A percentile compares a stretch with the other conserved stretches of the same genome.
phyloP scores from a whole-genome alignment of 352 stramenopile genomes.

The Phytophthora hybrid region DNA sequence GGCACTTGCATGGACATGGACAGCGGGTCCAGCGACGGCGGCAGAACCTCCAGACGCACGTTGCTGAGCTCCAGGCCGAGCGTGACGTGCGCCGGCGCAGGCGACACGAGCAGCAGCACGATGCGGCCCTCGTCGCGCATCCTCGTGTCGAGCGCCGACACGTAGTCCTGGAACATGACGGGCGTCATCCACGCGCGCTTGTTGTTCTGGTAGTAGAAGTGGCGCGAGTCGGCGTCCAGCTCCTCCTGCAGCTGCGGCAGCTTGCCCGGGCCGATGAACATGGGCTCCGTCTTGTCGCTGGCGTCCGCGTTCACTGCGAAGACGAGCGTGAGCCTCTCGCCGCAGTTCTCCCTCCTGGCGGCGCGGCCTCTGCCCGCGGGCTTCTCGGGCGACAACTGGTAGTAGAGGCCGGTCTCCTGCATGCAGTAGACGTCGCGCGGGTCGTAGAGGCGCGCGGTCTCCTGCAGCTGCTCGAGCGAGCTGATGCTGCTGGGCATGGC shows the following conservation, averaged over 20 bases:
- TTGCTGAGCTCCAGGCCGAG: conserved; percentile 64
- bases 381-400: conserved; percentile 60
- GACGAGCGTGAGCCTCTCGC: conserved; percentile 46
- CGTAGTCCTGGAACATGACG: conserved; percentile 68
- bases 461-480: conserved; percentile 49
- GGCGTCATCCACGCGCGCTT: conserved; percentile 62
- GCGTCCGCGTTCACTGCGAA: conserved; percentile 60
- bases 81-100: conserved; percentile 55
- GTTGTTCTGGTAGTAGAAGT: conserved; percentile 68
- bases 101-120: conserved; percentile 52
- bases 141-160: conserved; percentile 54
- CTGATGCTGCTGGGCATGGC: conserved; percentile 18
- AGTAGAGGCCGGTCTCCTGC: conserved; percentile 64
- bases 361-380: conserved; percentile 37
- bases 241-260: conserved; percentile 29
- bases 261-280: conserved; percentile 55
- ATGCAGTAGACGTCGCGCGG: conserved; percentile 64
- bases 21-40: conserved; percentile 51
- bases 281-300: conserved; percentile 62
- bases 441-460: conserved; percentile 48
- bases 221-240: conserved; percentile 31
- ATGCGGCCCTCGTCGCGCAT: conserved; percentile 56
- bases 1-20: conserved; percentile 51
- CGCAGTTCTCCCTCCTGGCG: conserved; percentile 33
- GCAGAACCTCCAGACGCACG: conserved; percentile 59